Evolutionary conservation across 495 filamentous ascomycete species (phyloP), one percentile per base, ranked within the genome.

Genomic region (Mytilinidion resinicola): DNA sequence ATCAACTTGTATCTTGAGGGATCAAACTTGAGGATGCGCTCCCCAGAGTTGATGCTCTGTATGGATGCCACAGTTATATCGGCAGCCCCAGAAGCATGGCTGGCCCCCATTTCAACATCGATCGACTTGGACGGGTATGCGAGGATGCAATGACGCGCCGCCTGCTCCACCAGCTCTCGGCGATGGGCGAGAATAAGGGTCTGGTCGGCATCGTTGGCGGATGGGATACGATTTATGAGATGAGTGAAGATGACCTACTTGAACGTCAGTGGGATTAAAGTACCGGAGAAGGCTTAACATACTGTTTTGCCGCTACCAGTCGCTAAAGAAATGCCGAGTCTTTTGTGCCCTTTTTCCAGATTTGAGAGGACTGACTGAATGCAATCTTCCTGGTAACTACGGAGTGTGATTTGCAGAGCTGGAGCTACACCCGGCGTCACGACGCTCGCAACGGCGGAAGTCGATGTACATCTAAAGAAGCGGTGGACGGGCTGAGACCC

Each of bases 1-100:
- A 99, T 73, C 0, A 99, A 81, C 69, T 99, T 99, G 77, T 92
- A 96, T 19, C 72, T 72, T 1, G 58, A 70, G 0, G 91, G 88
- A 57, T 96, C 83, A 64, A 90, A 97, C 62, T 95, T 96, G 35
- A 65, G 50, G 12, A 96, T 78, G 30, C 93, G 80, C 47, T 90
- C 83, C 14, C 80, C 77, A 3, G 86, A 91, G 0, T 76, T 79
- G 44, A 99, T 81, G 59, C 87, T 95, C 62, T 85, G 82, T 34
- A 97, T 76, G 4, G 90, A 96, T n/a, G 92, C 95, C 52, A 97
- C 78, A 10, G 92, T 96, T 63, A 99, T 96, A 70, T 97, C 93
- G 37, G 91, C 93, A 4, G 68, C 57, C 9, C 90, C 91, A 4
- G 82, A 82, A 1, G 91, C 88, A 48, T 84, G 80, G 44, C 79